Conservation (phyloP, 257 asterid genomes). For the Solanum medicagineum region DNA sequence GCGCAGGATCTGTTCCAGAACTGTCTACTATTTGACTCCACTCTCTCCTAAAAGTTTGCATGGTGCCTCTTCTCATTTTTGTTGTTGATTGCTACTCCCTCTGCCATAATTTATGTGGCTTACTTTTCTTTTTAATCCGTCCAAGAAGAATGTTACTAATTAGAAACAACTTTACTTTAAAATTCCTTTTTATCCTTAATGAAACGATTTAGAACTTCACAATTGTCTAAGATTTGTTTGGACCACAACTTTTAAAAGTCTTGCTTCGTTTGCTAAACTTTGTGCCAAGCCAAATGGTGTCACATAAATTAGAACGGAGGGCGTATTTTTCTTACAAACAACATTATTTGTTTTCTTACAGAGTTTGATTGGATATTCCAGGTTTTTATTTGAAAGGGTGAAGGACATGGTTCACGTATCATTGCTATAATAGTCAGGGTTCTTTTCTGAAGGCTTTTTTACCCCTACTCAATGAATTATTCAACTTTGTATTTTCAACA, state of each 20-base stretch:
- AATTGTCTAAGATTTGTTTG: no score
- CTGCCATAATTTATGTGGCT: no score
- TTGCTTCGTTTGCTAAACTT: no score
- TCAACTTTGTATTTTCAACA: background rate
- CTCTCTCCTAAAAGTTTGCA: background rate
- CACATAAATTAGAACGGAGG: no score
- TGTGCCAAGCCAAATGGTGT: no score
- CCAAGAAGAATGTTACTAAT: no score
- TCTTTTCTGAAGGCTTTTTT: background rate
- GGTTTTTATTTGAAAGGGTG: background rate
- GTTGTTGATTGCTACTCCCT: background rate
- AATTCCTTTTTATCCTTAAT: no score
- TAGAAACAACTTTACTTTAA: no score
- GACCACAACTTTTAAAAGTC: no score
- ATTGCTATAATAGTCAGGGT: background rate
- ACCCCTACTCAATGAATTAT: background rate
- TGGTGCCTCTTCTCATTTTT: background rate
- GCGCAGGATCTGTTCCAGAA: background rate
- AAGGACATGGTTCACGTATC: background rate
- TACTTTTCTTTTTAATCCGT: no score
- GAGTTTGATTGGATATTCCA: background rate
- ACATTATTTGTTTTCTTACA: background rate
- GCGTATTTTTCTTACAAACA: background rate
- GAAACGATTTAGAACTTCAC: no score
- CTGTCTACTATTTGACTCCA: background rate